These are phyloP conservation scores for Rhizopus delemar DNA, from an alignment of 371 early-diverging fungal species.

Conservation along the genomic window DNA sequence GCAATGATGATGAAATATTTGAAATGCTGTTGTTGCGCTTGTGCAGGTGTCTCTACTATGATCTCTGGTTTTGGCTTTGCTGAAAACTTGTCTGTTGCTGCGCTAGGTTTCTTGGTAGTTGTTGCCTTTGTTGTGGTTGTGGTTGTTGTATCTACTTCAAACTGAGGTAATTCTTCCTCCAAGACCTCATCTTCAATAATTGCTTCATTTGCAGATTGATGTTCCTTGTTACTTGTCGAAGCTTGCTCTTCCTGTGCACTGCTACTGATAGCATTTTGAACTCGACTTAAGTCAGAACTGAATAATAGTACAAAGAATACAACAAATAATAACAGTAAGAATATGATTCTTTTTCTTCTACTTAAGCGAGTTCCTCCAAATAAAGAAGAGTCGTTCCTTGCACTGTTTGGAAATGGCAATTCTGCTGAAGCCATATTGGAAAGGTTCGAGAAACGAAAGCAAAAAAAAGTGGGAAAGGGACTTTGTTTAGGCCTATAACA, in stretches of 20 bases:
- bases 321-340: conserved; percentile 18
- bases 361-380: conserved; percentile 21
- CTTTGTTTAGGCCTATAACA: too few relatives aligned
- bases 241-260: not conserved
- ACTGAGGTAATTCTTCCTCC: conserved; percentile 7
- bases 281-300: conserved; percentile 19
- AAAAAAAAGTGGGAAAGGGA: not conserved
- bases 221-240: not conserved
- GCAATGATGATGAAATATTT: conserved; percentile 51
- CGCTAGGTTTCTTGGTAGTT: not conserved
- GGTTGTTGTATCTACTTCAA: not conserved
- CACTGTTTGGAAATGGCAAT: conserved; percentile 24
- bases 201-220: not conserved
- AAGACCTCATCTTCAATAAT: conserved; percentile 1
- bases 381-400: conserved; percentile 11
- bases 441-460: not conserved
- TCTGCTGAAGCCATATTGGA: conserved; percentile 17
- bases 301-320: conserved; percentile 25
- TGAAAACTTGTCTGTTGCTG: not conserved
- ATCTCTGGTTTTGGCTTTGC: not conserved
- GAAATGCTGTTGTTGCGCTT: conserved; percentile 29
- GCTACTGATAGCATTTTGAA: not conserved
- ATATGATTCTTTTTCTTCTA: conserved; percentile 16
- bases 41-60: not conserved
- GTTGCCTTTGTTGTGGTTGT: not conserved